Evolutionary conservation across 129 eudicot genomes (phyloP), one percentile per base, ranked within the genome.

Genomic region (Flaveria brownii): DNA sequence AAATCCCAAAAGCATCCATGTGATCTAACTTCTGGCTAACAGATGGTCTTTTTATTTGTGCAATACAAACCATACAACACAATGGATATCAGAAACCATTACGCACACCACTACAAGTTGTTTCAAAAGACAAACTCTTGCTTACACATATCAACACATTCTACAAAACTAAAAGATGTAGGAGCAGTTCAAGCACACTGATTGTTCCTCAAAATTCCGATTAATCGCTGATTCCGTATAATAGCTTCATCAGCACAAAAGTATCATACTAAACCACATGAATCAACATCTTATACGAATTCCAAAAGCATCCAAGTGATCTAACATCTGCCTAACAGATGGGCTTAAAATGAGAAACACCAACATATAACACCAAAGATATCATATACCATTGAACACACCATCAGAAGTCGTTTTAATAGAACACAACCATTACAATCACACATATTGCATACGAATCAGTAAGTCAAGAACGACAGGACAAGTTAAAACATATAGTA

Each of bases 391-490:
- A 0, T 20, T 0, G 8, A 25, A 70, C 7, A 36, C 7, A 49
- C 45, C 61, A 9, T 15, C 20, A 61, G 25, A n/a, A 33, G 20
- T 11, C 15, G 22, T 16, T 60, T 60, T 11, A 26, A 17, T 49
- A 62, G 28, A 70, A 47, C 76, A 26, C 25, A 46, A 46, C 33
- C n/a, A 39, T 23, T 68, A 56, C 47, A 77, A 9, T 43, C 75
- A 77, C 81, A 68, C 75, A 77, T 68, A 67, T 68, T 13, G 20
- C 60, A 56, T 54, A 68, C 42, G 14, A 77, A 68, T 42, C 30
- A 25, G 52, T 22, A 49, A 76, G 30, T 76, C 59, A 4, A 54
- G 70, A 36, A 78, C 49, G 16, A 61, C 28, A 78, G 64, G 22
- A 78, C 33, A 61, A 33, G 54, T 59, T 71, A 26, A 47, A 71